Evolutionary conservation across 345 rosid genomes (phyloP), one percentile per base, ranked within the genome.

Genomic region (Excoecaria agallocha): DNA sequence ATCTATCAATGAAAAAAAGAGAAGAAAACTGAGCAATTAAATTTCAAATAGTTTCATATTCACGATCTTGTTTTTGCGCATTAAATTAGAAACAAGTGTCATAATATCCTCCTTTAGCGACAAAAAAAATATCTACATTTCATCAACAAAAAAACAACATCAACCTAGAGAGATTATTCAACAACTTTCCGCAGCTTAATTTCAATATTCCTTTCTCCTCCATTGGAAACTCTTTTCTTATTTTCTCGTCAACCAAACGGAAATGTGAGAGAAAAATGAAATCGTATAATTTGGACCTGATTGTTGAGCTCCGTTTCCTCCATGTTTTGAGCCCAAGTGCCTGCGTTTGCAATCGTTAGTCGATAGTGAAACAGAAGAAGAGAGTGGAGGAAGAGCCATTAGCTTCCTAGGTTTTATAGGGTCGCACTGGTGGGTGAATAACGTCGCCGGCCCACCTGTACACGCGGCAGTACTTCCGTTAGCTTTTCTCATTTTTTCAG

Each of bases 241-340:
- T 68, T 80, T 78, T 82, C 87, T 74, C 69, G 50, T 69, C 52
- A 75, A 72, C 57, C 84, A 80, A 78, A 80, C 63, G 72, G 74
- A 71, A 59, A 61, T 20, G 45, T 35, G 69, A 78, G 64, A 64
- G 39, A 54, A 30, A 72, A 67, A 62, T 13, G 0, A 43, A 75
- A 37, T 11, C 35, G n/a, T 37, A 0, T 41, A 65, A 67, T 75
- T 61, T 13, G 20, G 48, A 91, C 97, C 97, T 93, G 89, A 69
- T 91, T 76, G 37, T 77, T 81, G 50, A 82, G 86, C 62, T 87
- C 96, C 1, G 89, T 74, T 79, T 91, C 93, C 84, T 88, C 94
- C 75, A 83, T 57, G 55, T 24, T 59, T 43, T 52, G 12, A n/a
- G 19, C 25, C 3, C n/a, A 13, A 22, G 6, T 25, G 70, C 20